A percentile compares a stretch with the other conserved stretches of the same genome.
Evolutionary conservation across 1,284 basidiomycete genomes (phyloP).

Genomic region (Boletus semigastroideus): DNA sequence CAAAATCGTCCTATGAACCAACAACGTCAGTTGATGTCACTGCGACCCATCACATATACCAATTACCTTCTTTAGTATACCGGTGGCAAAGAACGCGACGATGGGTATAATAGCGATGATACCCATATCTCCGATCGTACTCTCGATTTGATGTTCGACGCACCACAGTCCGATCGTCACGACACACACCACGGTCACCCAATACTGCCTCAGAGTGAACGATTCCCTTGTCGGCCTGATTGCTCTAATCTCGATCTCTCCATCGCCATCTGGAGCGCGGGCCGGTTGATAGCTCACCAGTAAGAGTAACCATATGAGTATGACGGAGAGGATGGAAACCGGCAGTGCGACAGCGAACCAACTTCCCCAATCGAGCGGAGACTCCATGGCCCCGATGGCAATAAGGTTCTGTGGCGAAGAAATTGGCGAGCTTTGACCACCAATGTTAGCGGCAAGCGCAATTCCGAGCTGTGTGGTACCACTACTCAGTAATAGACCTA

Average conservation of each 20-base stretch:
- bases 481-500: neutral
- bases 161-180: constrained; percentile 92
- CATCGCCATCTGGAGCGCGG: constrained; percentile 70
- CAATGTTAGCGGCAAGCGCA: constrained; percentile 96
- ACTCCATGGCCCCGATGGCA: constrained; percentile 86
- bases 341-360: constrained; percentile 97
- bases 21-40: neutral
- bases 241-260: constrained; percentile 77
- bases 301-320: constrained; percentile 91
- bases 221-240: constrained; percentile 79
- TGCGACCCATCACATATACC: constrained; percentile 1
- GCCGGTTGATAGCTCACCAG: constrained; percentile 80
- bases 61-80: constrained; percentile 86
- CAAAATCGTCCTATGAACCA: constrained; percentile 80
- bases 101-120: constrained; percentile 95
- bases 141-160: constrained; percentile 80
- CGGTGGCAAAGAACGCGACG: constrained; percentile 93
- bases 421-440: constrained; percentile 93
- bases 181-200: constrained; percentile 85
- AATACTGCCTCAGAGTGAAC: constrained; percentile 88
- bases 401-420: constrained; percentile 98
- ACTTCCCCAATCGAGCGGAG: constrained; percentile 82
- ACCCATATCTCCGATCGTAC: constrained; percentile 92
- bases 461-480: constrained; percentile 78
- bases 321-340: constrained; percentile 81